Percentiles rank a stretch among this genome's conserved stretches.
These are phyloP conservation scores for Tricholoma flavovirens DNA, from an alignment of 768 basidiomycete genomes.

Conservation along the genomic window DNA sequence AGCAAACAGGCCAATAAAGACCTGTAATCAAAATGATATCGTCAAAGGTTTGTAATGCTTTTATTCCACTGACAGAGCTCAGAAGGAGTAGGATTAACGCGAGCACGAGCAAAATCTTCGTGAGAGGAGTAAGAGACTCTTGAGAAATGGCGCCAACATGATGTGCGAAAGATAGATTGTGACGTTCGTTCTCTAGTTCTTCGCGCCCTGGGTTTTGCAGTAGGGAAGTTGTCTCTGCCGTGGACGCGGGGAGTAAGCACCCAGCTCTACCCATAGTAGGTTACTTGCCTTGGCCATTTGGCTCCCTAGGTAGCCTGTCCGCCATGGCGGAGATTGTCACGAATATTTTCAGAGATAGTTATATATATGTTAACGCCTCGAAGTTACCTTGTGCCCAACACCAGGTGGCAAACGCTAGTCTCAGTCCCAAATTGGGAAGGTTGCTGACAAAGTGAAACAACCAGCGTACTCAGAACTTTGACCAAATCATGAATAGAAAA, in stretches of 20 bases:
- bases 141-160: constrained; percentile 53
- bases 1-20: constrained; percentile 92
- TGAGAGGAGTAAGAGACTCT: constrained; percentile 77
- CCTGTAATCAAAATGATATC: constrained; percentile 23
- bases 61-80: constrained; percentile 43
- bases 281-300: constrained; percentile 49
- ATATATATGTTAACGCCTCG: constrained; percentile 1
- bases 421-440: too few species aligned
- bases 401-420: constrained; percentile 1
- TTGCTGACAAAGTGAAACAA: too few species aligned
- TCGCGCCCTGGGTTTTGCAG: constrained; percentile 45
- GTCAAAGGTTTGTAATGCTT: neutral
- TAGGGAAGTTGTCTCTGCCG: constrained; percentile 60
- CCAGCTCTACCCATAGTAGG: neutral
- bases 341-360: constrained; percentile 4
- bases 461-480: too few species aligned
- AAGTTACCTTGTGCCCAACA: constrained; percentile 6
- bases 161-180: constrained; percentile 33
- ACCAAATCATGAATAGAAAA: too few species aligned
- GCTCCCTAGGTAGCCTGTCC: constrained; percentile 48
- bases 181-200: constrained; percentile 19
- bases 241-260: neutral
- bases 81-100: constrained; percentile 75
- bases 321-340: constrained; percentile 32
- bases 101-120: constrained; percentile 74